Evolutionary conservation across 495 filamentous ascomycete species (phyloP).

Genomic region (Xylaria sp.): DNA sequence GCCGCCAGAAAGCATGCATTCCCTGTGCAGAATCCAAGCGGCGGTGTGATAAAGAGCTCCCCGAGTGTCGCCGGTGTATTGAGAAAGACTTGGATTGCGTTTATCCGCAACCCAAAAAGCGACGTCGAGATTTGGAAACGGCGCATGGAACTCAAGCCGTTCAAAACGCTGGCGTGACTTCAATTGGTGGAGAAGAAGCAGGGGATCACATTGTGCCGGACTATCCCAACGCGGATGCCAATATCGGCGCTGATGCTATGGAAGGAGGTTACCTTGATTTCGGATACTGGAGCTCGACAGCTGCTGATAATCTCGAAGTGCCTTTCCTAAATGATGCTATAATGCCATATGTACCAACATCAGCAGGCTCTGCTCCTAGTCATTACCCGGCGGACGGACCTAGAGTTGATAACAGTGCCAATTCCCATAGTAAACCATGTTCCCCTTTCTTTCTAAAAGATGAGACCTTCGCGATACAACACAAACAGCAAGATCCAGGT

Average conservation of each 20-base stretch:
- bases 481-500: slow-evolving; percentile 20
- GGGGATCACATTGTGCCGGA: background rate
- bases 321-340: background rate
- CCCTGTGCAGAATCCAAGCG: slow-evolving; percentile 53
- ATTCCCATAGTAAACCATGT: slow-evolving; percentile 18
- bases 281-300: background rate
- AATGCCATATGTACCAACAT: background rate
- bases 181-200: background rate
- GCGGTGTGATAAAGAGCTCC: slow-evolving; percentile 52
- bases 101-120: slow-evolving; percentile 42
- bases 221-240: background rate
- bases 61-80: slow-evolving; percentile 49
- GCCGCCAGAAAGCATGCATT: slow-evolving; percentile 50
- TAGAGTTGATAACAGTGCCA: slow-evolving; percentile 11
- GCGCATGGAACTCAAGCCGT: background rate
- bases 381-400: background rate
- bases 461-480: slow-evolving; percentile 34
- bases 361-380: background rate
- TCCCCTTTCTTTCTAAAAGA: slow-evolving; percentile 33
- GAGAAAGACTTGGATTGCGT: slow-evolving; percentile 45
- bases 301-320: background rate
- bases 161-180: background rate
- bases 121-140: slow-evolving; percentile 4
- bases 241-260: background rate
- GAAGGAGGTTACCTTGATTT: background rate